Evolutionary conservation across 2,329 filamentous ascomycete genomes (phyloP), one percentile per base, ranked within the genome.

Genomic region (Pseudogymnoascus sp.): DNA sequence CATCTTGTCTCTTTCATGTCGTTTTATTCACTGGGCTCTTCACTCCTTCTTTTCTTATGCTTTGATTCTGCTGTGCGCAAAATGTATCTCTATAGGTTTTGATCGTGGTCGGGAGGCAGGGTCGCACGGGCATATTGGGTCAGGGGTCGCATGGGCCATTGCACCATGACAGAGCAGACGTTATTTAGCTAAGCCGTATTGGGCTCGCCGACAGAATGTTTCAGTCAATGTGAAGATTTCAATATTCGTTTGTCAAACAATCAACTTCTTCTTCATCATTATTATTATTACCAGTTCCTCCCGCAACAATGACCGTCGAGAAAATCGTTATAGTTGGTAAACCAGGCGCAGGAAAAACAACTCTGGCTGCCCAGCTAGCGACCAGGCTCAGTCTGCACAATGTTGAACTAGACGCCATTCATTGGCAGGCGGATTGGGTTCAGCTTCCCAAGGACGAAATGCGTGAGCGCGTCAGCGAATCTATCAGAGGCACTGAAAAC

Each of bases 161-260:
- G 23, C 23, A 26, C 74, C 0, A 44, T 44, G 4, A 82, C 82
- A 3, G 80, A 79, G n/a, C n/a, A n/a, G n/a, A n/a, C 35, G 82
- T 88, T 4, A 63, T 53, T 46, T 26, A 31, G 26, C 46, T 53
- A 53, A 31, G 46, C 46, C 46, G 31, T 29, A 29, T 53, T 29
- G 68, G 11, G 71, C 46, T 53, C 46, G 46, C 46, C 46, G 46
- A 53, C 19, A 31, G 23, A 23, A 53, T 53, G 23, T 53, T n/a
- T 53, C 46, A 7, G 44, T 5, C 26, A 29, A 7, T 7, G 4
- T 31, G 46, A 53, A 31, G 26, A 4, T 11, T 31, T 7, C 11
- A 9, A 53, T 53, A 53, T 53, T 29, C 26, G 23, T 50, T 29
- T 29, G 15, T 11, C 31, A 53, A 17, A 31, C 21, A 53, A 53